Conservation (phyloP, 495 filamentous ascomycete species). For the Neurospora sp. region DNA sequence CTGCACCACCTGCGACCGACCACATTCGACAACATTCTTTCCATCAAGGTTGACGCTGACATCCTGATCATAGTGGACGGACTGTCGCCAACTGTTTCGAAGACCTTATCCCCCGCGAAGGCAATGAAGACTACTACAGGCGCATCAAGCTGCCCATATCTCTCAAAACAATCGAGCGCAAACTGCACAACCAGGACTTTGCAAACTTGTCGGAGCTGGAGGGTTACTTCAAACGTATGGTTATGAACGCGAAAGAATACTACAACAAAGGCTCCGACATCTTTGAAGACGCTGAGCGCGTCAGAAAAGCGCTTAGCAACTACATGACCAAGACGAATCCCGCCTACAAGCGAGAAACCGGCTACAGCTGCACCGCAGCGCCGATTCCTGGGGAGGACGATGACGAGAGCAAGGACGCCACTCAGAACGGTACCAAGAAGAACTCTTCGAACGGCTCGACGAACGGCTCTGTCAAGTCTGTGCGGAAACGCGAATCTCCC, state of each 20-base stretch:
- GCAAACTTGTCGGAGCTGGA: slow-evolving; percentile 52
- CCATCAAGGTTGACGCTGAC: slow-evolving; percentile 3
- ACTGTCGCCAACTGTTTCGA: slow-evolving; percentile 63
- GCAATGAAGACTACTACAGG: slow-evolving; percentile 64
- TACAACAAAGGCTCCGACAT: slow-evolving; percentile 54
- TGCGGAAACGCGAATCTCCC: slow-evolving; percentile 10
- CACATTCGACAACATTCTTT: not conserved
- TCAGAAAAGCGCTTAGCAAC: slow-evolving; percentile 64
- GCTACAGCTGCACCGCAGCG: slow-evolving; percentile 53
- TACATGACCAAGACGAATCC: slow-evolving; percentile 69
- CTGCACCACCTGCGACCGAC: not conserved
- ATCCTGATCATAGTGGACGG: slow-evolving; percentile 43
- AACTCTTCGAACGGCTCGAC: not conserved
- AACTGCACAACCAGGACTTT: slow-evolving; percentile 54
- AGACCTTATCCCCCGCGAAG: slow-evolving; percentile 50
- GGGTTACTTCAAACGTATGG: slow-evolving; percentile 66
- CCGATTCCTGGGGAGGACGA: slow-evolving; percentile 38
- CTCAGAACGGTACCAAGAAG: not conserved
- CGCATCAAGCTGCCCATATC: slow-evolving; percentile 65
- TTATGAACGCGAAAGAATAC: slow-evolving; percentile 65
- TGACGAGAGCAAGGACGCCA: slow-evolving; percentile 10
- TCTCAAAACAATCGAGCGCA: slow-evolving; percentile 62
- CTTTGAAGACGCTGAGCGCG: slow-evolving; percentile 64
- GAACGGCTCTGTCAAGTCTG: not conserved
- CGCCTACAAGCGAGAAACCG: slow-evolving; percentile 47